These are phyloP conservation scores for Silene coronaria DNA, from an alignment of 179 eudicot species.

Conservation along the genomic window DNA sequence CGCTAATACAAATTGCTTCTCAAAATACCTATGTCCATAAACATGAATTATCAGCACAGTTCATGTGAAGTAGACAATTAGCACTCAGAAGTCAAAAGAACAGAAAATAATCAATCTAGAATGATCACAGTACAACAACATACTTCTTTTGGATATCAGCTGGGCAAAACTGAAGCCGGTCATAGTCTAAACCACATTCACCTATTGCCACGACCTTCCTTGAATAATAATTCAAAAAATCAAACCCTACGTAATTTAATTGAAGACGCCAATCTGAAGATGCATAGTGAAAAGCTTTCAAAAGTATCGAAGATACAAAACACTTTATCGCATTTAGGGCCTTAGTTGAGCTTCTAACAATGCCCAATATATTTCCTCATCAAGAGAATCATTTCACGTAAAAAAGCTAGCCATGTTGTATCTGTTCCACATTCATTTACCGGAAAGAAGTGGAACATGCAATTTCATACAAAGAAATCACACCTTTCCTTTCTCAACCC, in stretches of 20 bases:
- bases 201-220: conserved; percentile 96
- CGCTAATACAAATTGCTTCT: conserved; percentile 92
- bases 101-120: not conserved
- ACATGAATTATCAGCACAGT: conserved; percentile 1
- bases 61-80: conserved; percentile 5
- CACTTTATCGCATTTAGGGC: not conserved
- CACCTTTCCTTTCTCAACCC: conserved; percentile 94
- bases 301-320: not conserved
- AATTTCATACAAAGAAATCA: conserved; percentile 3
- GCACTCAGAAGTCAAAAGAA: not conserved
- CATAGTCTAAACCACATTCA: conserved; percentile 98
- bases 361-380: not conserved
- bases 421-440: not conserved
- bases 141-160: conserved; percentile 87
- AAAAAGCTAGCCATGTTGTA: not conserved
- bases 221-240: conserved; percentile 24
- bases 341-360: not conserved
- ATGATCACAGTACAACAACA: conserved; percentile 18
- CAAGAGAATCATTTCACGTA: conserved; percentile 2
- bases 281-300: not conserved
- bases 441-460: not conserved
- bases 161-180: conserved; percentile 94
- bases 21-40: conserved; percentile 63
- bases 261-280: not conserved
- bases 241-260: conserved; percentile 7